Percentiles rank a stretch among this genome's conserved stretches.
These are phyloP conservation scores for Trichoderma sp. DNA, from an alignment of 2,329 filamentous ascomycete genomes.

Conservation along the genomic window DNA sequence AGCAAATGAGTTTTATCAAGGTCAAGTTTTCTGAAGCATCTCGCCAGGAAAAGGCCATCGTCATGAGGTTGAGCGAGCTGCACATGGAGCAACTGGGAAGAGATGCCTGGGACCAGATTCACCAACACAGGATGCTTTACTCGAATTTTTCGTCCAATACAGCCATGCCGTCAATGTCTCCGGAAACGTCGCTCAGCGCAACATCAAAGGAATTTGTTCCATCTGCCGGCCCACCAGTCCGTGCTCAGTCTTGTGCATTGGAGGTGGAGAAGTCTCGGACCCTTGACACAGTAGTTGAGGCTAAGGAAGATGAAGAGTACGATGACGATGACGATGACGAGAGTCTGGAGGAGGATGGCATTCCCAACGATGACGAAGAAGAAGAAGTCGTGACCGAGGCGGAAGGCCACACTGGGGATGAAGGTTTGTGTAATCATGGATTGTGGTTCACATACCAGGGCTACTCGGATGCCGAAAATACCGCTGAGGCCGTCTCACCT, in stretches of 20 bases:
- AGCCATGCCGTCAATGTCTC: not conserved
- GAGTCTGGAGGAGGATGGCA: not conserved
- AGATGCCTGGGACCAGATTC: conserved; percentile 41
- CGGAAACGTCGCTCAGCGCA: conserved; percentile 29
- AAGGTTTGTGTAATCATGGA: conserved; percentile 19
- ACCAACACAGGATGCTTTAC: not conserved
- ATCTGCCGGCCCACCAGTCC: not conserved
- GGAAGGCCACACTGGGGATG: not conserved
- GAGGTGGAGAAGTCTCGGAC: not conserved
- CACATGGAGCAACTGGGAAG: conserved; percentile 50
- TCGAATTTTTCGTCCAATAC: not conserved
- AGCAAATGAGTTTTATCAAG: conserved; percentile 44
- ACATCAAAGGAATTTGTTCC: conserved; percentile 38
- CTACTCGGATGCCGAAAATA: not conserved
- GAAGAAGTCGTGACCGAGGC: not conserved
- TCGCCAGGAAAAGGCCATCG: conserved; percentile 48
- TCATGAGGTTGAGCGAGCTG: conserved; percentile 51
- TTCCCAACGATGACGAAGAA: not conserved
- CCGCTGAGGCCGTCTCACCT: not conserved
- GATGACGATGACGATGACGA: not conserved
- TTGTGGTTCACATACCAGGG: conserved; percentile 3
- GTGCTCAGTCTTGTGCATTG: not conserved
- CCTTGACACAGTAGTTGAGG: conserved; percentile 30
- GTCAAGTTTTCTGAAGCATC: conserved; percentile 47
- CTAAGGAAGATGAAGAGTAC: conserved; percentile 24